Conservation (phyloP, 73 alveolate species). For the Paramecium caudatum region DNA sequence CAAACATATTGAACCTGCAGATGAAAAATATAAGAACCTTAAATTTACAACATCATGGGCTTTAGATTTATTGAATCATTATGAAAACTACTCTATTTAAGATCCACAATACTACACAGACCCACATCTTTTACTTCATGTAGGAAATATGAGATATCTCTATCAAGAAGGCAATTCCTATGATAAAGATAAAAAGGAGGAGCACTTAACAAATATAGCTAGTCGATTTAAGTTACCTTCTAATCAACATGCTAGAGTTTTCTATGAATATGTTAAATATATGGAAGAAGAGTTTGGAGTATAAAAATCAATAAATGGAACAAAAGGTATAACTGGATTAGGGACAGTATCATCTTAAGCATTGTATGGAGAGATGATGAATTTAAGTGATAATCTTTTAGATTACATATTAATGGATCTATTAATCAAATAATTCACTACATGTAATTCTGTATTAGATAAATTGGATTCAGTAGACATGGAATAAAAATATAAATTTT, state of each 20-base stretch:
- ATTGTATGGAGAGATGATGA: constrained; percentile 38
- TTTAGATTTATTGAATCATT: background rate
- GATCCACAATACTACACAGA: constrained; percentile 63
- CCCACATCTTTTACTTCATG: constrained; percentile 15
- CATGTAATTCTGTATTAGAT: background rate
- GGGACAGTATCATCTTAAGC: constrained; percentile 37
- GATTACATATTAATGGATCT: background rate
- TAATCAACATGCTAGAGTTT: constrained; percentile 34
- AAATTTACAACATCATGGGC: constrained; percentile 36
- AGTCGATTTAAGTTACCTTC: background rate
- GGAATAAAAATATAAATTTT: background rate
- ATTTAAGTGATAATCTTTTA: constrained; percentile 7
- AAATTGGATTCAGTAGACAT: background rate
- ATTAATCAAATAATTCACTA: background rate
- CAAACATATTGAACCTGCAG: background rate
- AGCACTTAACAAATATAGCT: background rate
- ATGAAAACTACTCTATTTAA: constrained; percentile 24
- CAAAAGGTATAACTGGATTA: constrained; percentile 17
- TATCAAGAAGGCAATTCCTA: constrained; percentile 22
- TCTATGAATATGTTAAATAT: constrained; percentile 55
- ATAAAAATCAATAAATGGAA: constrained; percentile 43
- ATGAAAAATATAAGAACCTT: constrained; percentile 25
- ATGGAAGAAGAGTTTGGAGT: constrained; percentile 62
- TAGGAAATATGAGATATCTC: constrained; percentile 25
- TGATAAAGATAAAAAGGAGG: background rate